A percentile compares a stretch with the other conserved stretches of the same genome.
phyloP scores from a whole-genome alignment of 768 basidiomycete species.

The Amanita inopinata region DNA sequence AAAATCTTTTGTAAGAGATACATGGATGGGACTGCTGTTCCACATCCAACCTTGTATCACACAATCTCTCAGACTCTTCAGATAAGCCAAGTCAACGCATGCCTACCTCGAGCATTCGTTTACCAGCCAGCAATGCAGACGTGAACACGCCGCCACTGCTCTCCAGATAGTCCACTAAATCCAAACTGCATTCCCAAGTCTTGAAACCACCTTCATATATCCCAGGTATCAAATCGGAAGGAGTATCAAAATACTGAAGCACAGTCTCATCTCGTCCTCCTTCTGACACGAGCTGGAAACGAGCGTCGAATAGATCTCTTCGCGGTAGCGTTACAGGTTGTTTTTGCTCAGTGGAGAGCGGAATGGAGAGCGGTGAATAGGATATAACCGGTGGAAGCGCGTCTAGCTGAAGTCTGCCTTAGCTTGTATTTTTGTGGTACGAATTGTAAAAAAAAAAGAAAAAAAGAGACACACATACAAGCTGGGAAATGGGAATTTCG shows the following conservation, averaged over 20 bases:
- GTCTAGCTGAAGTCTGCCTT: conserved; percentile 42
- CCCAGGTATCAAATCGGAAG: conserved; percentile 85
- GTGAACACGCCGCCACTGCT: neutral
- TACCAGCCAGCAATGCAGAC: conserved; percentile 27
- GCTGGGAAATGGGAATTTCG: conserved; percentile 15
- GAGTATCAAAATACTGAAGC: conserved; percentile 64
- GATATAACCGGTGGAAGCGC: conserved; percentile 67
- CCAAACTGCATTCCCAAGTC: conserved; percentile 95
- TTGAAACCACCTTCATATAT: conserved; percentile 95
- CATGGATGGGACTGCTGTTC: conserved; percentile 79
- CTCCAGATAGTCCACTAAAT: conserved; percentile 61
- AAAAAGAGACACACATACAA: conserved; percentile 22
- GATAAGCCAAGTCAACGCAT: neutral
- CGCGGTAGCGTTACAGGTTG: conserved; percentile 46
- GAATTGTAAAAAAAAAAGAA: conserved; percentile 10
- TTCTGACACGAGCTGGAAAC: conserved; percentile 84
- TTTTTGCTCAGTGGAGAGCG: conserved; percentile 25
- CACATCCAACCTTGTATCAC: conserved; percentile 74
- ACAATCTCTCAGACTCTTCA: neutral
- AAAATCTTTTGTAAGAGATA: conserved; percentile 62
- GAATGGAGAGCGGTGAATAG: conserved; percentile 61
- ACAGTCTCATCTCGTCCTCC: conserved; percentile 26
- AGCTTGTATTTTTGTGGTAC: conserved; percentile 9
- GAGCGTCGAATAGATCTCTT: conserved; percentile 88
- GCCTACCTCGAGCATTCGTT: conserved; percentile 63